phyloP scores from a whole-genome alignment of 345 rosid species.

The Camelina sativa region DNA sequence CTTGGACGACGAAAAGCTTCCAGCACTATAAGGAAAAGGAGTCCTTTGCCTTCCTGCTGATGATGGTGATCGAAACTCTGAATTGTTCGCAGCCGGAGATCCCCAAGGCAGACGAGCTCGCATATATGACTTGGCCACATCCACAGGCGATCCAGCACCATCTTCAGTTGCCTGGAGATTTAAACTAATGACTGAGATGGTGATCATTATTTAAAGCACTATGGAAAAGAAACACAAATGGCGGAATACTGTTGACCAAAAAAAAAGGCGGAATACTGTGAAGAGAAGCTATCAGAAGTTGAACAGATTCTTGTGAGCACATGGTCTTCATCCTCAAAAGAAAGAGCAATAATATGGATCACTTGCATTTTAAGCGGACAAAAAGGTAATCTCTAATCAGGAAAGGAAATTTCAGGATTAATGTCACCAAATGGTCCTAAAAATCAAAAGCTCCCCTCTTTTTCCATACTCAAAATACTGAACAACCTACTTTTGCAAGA shows the following conservation, averaged over 20 bases:
- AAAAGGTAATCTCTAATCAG: neutral
- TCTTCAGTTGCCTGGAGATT: constrained; percentile 53
- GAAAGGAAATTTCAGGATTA: neutral
- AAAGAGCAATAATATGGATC: constrained; percentile 4
- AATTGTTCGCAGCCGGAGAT: constrained; percentile 55
- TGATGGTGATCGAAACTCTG: constrained; percentile 53
- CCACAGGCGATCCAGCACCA: constrained; percentile 76
- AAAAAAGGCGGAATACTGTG: neutral
- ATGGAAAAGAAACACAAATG: constrained; percentile 21
- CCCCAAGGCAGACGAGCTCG: constrained; percentile 72
- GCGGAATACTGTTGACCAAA: neutral
- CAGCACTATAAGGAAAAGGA: constrained; percentile 52
- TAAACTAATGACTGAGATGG: constrained; percentile 26
- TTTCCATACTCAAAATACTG: constrained; percentile 2
- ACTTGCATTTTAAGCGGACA: neutral
- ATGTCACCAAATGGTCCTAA: neutral
- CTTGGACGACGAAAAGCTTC: constrained; percentile 59
- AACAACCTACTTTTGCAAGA: constrained; percentile 14
- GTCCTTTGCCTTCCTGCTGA: constrained; percentile 53
- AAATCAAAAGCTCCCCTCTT: no score
- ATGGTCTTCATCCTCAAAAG: constrained; percentile 3
- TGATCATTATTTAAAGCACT: constrained; percentile 20
- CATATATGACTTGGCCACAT: constrained; percentile 86
- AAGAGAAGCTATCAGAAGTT: neutral
- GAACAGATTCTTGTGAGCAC: neutral